Conservation (phyloP, 2,329 filamentous ascomycete genomes). For the Colletotrichum tamarilloi region DNA sequence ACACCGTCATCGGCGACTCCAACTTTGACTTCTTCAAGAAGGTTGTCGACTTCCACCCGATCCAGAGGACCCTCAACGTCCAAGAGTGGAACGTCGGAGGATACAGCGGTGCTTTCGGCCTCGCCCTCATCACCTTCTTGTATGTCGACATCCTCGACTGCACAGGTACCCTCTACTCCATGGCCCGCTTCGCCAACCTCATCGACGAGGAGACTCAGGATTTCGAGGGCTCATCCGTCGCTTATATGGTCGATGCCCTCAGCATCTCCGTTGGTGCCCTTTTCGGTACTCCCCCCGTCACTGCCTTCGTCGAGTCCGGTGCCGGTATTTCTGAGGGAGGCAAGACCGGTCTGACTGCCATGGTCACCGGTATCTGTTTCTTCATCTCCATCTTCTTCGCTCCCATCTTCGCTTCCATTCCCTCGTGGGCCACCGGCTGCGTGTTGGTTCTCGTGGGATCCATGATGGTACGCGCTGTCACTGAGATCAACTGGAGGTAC, state of each 20-base stretch:
- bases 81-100: slow-evolving; percentile 78
- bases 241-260: slow-evolving; percentile 86
- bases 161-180: slow-evolving; percentile 88
- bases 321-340: slow-evolving; percentile 91
- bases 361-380: slow-evolving; percentile 83
- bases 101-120: slow-evolving; percentile 80
- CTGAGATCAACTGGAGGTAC: slow-evolving; percentile 91
- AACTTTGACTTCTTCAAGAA: slow-evolving; percentile 89
- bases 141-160: slow-evolving; percentile 92
- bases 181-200: slow-evolving; percentile 85
- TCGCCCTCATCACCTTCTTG: slow-evolving; percentile 88
- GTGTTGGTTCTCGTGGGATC: slow-evolving; percentile 90
- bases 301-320: slow-evolving; percentile 89
- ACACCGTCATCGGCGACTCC: slow-evolving; percentile 74
- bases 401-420: slow-evolving; percentile 89
- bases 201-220: slow-evolving; percentile 87
- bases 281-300: slow-evolving; percentile 83
- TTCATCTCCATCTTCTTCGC: slow-evolving; percentile 91
- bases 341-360: slow-evolving; percentile 84
- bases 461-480: slow-evolving; percentile 83
- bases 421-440: slow-evolving; percentile 88
- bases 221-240: slow-evolving; percentile 86
- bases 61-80: slow-evolving; percentile 74
- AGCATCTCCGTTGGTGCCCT: slow-evolving; percentile 83
- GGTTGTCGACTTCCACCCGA: slow-evolving; percentile 86